These are phyloP conservation scores for Houttuynia cordata DNA, from an alignment of 164 flowering plant species.

Conservation along the genomic window DNA sequence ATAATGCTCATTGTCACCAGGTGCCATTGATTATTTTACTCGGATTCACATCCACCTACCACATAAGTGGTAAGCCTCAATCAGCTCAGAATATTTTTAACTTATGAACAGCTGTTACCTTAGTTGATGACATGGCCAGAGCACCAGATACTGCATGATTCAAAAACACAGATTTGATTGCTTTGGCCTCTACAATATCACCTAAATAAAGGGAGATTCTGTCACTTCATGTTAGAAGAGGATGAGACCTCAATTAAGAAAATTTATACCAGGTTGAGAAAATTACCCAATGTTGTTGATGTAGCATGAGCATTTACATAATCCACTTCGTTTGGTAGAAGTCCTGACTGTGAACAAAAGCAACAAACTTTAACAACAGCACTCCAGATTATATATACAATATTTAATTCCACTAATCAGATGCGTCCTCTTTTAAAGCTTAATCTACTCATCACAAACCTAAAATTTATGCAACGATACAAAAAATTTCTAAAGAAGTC, in stretches of 20 bases:
- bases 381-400: neutral
- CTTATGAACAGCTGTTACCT: slow-evolving; percentile 26
- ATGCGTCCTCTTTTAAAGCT: neutral
- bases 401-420: neutral
- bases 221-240: neutral
- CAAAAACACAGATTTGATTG: slow-evolving; percentile 63
- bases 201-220: slow-evolving; percentile 30
- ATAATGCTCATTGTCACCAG: too few species aligned
- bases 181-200: slow-evolving; percentile 76
- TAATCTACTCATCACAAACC: too few species aligned
- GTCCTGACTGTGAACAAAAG: slow-evolving; percentile 59
- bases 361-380: neutral
- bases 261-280: neutral
- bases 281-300: slow-evolving; percentile 78
- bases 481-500: too few species aligned
- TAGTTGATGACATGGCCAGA: slow-evolving; percentile 86
- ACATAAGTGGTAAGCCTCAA: too few species aligned
- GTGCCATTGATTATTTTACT: too few species aligned
- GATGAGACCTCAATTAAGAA: neutral
- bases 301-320: slow-evolving; percentile 97
- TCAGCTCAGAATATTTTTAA: too few species aligned
- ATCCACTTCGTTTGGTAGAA: slow-evolving; percentile 64
- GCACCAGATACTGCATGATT: slow-evolving; percentile 67
- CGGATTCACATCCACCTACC: too few species aligned
- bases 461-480: too few species aligned